A percentile compares a stretch with the other conserved stretches of the same genome.
These are phyloP conservation scores for Xylaria longipes DNA, from an alignment of 495 filamentous ascomycete genomes.

Conservation along the genomic window DNA sequence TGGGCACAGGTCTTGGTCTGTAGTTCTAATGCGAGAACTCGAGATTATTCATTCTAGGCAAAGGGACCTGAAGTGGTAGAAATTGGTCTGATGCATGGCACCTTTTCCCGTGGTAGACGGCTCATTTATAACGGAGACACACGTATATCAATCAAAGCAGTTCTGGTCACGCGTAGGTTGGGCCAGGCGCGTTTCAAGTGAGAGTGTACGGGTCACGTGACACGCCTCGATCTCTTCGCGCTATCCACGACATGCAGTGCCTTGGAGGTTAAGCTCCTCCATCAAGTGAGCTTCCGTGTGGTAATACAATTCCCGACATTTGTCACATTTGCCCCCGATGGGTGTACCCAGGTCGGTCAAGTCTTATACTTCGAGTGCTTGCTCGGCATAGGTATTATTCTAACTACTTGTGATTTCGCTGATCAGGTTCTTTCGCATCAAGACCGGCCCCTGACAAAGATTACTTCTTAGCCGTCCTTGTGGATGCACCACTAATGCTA, in stretches of 20 bases:
- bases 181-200: neutral
- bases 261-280: neutral
- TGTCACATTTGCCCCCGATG: neutral
- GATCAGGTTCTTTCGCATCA: neutral
- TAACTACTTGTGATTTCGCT: neutral
- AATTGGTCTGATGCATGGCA: neutral
- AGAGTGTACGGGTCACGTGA: neutral
- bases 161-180: neutral
- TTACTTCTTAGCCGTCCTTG: slow-evolving; percentile 30
- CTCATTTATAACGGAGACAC: neutral
- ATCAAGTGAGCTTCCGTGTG: neutral
- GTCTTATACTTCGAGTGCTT: neutral
- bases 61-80: neutral
- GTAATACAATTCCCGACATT: neutral
- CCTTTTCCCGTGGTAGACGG: neutral
- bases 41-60: neutral
- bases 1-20: neutral
- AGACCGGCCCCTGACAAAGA: neutral
- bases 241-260: too few species aligned
- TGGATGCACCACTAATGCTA: slow-evolving; percentile 28
- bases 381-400: neutral
- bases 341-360: neutral
- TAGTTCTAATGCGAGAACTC: neutral
- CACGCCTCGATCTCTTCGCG: neutral
- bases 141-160: neutral